phyloP scores from a whole-genome alignment of 2,329 filamentous ascomycete species.

The Alternaria gaisen region DNA sequence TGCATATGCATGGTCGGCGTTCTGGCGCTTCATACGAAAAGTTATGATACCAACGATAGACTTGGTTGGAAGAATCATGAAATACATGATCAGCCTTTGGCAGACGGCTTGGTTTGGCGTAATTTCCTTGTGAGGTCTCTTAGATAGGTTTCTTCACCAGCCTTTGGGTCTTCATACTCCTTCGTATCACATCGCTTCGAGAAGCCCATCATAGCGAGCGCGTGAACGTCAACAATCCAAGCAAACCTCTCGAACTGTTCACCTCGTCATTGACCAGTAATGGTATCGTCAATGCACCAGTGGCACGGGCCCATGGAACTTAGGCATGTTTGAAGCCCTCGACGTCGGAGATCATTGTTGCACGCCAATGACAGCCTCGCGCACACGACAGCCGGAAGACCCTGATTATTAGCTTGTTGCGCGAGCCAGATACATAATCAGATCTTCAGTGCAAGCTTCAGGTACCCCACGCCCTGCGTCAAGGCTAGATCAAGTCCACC shows the following conservation, averaged over 20 bases:
- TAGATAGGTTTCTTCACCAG: neutral
- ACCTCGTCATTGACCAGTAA: neutral
- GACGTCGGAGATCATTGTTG: neutral
- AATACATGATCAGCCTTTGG: constrained; percentile 3
- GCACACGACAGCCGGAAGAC: constrained; percentile 13
- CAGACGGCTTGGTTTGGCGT: neutral
- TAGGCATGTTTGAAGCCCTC: neutral
- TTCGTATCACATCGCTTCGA: neutral
- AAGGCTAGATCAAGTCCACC: constrained; percentile 5
- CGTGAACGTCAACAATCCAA: neutral
- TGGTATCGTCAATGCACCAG: neutral
- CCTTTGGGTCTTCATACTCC: neutral
- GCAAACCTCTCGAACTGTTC: neutral
- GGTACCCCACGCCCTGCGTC: constrained; percentile 21
- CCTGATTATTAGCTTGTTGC: constrained; percentile 10
- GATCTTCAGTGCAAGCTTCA: constrained; percentile 9
- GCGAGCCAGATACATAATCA: constrained; percentile 1
- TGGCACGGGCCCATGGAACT: neutral
- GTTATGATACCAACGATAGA: constrained; percentile 37
- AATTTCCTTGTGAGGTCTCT: neutral
- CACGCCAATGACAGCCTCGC: constrained; percentile 3
- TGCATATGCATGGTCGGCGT: constrained; percentile 43
- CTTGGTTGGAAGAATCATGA: constrained; percentile 23
- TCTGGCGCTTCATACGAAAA: constrained; percentile 37
- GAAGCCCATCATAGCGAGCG: neutral